Evolutionary conservation across 805 yeast genomes (phyloP).

Genomic region (Saccharomycopsis amapae): DNA sequence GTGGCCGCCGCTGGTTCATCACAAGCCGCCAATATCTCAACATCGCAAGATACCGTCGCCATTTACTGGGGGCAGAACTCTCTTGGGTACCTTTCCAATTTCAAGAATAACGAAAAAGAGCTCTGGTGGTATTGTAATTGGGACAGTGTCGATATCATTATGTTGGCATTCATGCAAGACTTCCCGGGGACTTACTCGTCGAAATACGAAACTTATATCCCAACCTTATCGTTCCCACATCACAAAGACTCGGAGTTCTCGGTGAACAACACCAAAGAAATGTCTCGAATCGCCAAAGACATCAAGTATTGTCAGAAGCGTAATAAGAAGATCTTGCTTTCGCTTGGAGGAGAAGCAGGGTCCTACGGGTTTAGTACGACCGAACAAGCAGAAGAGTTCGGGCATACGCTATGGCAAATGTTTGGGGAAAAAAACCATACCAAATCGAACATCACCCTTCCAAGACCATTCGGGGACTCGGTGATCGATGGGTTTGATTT

Average conservation of each 20-base stretch:
- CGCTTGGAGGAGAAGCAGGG: conserved; percentile 60
- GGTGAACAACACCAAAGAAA: conserved; percentile 35
- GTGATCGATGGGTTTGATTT: conserved; percentile 84
- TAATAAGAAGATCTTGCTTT: conserved; percentile 52
- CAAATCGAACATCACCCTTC: conserved; percentile 8
- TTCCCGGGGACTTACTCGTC: conserved; percentile 43
- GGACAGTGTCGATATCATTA: conserved; percentile 60
- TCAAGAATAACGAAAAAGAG: conserved; percentile 29
- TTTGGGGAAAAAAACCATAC: conserved; percentile 38
- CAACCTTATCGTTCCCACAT: conserved; percentile 26
- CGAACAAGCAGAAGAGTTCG: conserved; percentile 46
- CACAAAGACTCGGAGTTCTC: conserved; percentile 33
- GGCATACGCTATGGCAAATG: conserved; percentile 43
- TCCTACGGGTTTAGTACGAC: conserved; percentile 46
- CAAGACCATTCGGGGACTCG: conserved; percentile 43
- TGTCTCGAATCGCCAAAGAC: conserved; percentile 45
- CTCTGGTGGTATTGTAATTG: conserved; percentile 57
- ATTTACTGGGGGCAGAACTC: conserved; percentile 89
- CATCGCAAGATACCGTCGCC: conserved; percentile 55
- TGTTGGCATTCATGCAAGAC: conserved; percentile 60
- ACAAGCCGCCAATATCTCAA: too few species aligned
- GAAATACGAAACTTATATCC: conserved; percentile 10
- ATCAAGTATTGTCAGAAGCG: conserved; percentile 58
- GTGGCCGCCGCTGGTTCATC: too few species aligned
- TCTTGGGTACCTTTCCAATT: conserved; percentile 44